Base-by-base conservation (phyloP, 139 green algal species). In the Astrephomene gubernaculifera region DNA sequence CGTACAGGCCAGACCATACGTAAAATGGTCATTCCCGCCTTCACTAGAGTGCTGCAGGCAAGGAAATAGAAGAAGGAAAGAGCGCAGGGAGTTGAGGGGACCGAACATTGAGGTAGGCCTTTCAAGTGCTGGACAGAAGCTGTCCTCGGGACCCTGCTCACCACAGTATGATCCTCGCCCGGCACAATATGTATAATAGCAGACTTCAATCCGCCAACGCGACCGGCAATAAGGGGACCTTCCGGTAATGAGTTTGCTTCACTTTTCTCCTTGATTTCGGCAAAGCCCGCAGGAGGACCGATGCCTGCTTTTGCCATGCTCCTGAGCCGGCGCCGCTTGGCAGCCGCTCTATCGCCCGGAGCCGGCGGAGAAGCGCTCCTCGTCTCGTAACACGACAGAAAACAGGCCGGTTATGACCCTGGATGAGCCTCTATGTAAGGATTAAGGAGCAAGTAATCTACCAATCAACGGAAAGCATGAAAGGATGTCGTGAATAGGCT, bases 141-240 rank as follows among this genome's bases (percentile, higher is more conserved):
- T n/a, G n/a, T n/a, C n/a, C n/a, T n/a, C n/a, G n/a, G n/a, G n/a
- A n/a, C 57, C 41, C 4, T 61, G 27, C 78, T 84, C 31, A 84
- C 78, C 43, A 84, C 78, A 19, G 78, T 84, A 25, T 84, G 78
- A 52, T 84, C 78, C 31, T 84, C 78, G 31, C 78, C 78, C 35
- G 78, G 78, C 1, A 84, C 63, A 39, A 84, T 74, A 41, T 84
- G 78, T 57, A 84, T 84, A 21, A 71, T 33, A n/a, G 78, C 78
- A 10, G n/a, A 49, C 41, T 60, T 60, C 21, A 84, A 53, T 17
- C 61, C 63, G 31, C 63, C 63, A 27, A 84, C 78, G 8, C 78
- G 78, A 27, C 76, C 76, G 19, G 29, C 7, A 35, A 72, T 17
- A 19, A 72, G 25, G 6, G 76, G 76, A 27, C 76, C 60, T 44